Base-by-base conservation (phyloP, 495 filamentous ascomycete species). In the Extremus antarcticus region DNA sequence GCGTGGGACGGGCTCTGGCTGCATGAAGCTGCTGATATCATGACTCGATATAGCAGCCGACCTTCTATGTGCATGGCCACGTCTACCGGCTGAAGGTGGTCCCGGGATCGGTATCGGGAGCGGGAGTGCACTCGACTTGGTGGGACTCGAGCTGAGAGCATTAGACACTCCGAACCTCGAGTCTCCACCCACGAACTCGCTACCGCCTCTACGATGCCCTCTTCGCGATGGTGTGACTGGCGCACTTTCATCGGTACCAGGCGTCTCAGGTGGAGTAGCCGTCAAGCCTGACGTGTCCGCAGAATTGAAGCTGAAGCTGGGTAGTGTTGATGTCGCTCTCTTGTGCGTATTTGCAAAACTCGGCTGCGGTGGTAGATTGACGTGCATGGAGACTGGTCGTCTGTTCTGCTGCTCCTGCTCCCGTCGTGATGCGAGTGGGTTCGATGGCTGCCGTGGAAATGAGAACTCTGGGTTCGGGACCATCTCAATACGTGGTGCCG, bases 41-140 rank as follows among this genome's bases (percentile, higher is more conserved):
- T 89, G 82, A 56, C 77, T 84, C n/a, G 88, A 92, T 11, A 94
- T 82, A 0, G 90, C 90, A 32, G 80, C 83, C n/a, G 88, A 94
- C 54, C 90, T 80, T 49, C 88, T 80, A 71, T 94, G 90, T 13
- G 83, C 83, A 70, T 95, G 90, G 19, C 86, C 81, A 62, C 86
- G 78, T 53, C 78, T 73, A 25, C 74, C 72, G 24, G 4, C n/a
- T 35, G 67, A 56, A 10, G 76, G 65, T 43, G 74, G 76, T 7
- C 73, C 74, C 45, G 71, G 62, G 32, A 73, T 69, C n/a, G 70
- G 72, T 35, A 65, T 54, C 0, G 80, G 72, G 3, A 73, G 70
- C 58, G 77, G 71, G 25, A 74, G 68, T 48, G 77, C 78, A 22
- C 84, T 83, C 22, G 72, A 75, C 57, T 81, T 85, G 11, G 77